Percentiles rank a stretch among this genome's conserved stretches.
phyloP scores from a whole-genome alignment of 441 rosid species.

The Corymbia citriodora region DNA sequence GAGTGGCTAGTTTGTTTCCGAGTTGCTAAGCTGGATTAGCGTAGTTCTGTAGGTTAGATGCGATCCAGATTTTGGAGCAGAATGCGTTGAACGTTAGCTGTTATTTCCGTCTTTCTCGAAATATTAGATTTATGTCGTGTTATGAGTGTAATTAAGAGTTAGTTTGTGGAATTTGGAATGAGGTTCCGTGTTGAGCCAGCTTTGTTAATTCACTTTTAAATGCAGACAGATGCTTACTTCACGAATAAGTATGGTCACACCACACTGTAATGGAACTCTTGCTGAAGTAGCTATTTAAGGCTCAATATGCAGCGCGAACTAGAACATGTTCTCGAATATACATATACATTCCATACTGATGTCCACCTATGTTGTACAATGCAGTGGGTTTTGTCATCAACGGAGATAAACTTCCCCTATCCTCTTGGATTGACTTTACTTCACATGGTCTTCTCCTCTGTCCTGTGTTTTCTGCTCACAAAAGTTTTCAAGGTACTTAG shows the following conservation, averaged over 20 bases:
- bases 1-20: not conserved
- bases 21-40: not conserved
- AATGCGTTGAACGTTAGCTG: not conserved
- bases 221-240: not conserved
- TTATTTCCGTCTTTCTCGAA: not conserved
- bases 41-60: not conserved
- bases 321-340: not conserved
- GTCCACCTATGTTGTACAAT: not conserved
- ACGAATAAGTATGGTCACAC: not conserved
- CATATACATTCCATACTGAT: not conserved
- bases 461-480: constrained; percentile 74
- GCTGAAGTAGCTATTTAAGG: not conserved
- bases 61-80: not conserved
- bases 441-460: constrained; percentile 89
- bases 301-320: not conserved
- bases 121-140: not conserved
- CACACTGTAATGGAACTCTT: not conserved
- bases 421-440: constrained; percentile 96
- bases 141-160: not conserved
- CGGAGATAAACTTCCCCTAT: constrained; percentile 93
- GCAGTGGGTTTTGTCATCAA: constrained; percentile 98
- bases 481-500: constrained; percentile 66
- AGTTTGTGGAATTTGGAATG: not conserved
- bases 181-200: not conserved
- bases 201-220: not conserved